Percentiles rank a stretch among this genome's conserved stretches.
Evolutionary conservation across 495 filamentous ascomycete species (phyloP).

Genomic region (Hypoxylon cercidicola): DNA sequence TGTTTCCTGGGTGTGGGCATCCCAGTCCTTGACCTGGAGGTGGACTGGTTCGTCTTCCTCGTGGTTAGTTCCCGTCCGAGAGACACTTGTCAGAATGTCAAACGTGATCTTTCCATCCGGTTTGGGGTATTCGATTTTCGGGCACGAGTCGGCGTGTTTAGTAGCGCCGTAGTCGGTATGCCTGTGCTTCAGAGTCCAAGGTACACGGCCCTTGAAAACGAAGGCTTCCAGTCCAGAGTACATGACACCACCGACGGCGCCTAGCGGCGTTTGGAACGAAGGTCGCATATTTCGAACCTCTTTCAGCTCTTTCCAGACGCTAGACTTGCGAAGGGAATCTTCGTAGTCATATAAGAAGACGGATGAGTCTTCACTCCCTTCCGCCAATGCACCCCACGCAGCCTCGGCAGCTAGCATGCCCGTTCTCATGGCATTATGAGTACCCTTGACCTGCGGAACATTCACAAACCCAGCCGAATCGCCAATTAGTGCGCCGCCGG

Average conservation of each 20-base stretch:
- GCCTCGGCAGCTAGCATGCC: slow-evolving; percentile 97
- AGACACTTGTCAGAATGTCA: slow-evolving; percentile 94
- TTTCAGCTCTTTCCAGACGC: slow-evolving; percentile 93
- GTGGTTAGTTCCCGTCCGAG: slow-evolving; percentile 95
- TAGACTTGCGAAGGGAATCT: slow-evolving; percentile 82
- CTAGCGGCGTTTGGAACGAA: slow-evolving; percentile 86
- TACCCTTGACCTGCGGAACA: slow-evolving; percentile 98
- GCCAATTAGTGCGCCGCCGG: slow-evolving; percentile 93
- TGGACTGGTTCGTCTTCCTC: slow-evolving; percentile 99
- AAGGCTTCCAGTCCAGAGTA: slow-evolving; percentile 96
- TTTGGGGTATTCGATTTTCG: slow-evolving; percentile 96
- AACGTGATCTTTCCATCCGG: slow-evolving; percentile 94
- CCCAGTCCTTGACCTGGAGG: slow-evolving; percentile 93
- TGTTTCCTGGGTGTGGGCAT: slow-evolving; percentile 80
- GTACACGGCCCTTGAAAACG: slow-evolving; percentile 81
- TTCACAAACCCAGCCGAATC: slow-evolving; percentile 98
- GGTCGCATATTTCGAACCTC: slow-evolving; percentile 98
- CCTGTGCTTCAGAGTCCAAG: slow-evolving; percentile 94
- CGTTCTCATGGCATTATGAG: slow-evolving; percentile 96
- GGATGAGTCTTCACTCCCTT: slow-evolving; percentile 68
- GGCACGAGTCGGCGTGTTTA: slow-evolving; percentile 78
- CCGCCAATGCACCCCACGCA: slow-evolving; percentile 76
- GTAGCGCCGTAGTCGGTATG: slow-evolving; percentile 78
- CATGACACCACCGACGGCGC: slow-evolving; percentile 85
- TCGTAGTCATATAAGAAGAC: slow-evolving; percentile 97